Conservation (phyloP, 1,284 basidiomycete genomes). For the Wallemia hederae region DNA sequence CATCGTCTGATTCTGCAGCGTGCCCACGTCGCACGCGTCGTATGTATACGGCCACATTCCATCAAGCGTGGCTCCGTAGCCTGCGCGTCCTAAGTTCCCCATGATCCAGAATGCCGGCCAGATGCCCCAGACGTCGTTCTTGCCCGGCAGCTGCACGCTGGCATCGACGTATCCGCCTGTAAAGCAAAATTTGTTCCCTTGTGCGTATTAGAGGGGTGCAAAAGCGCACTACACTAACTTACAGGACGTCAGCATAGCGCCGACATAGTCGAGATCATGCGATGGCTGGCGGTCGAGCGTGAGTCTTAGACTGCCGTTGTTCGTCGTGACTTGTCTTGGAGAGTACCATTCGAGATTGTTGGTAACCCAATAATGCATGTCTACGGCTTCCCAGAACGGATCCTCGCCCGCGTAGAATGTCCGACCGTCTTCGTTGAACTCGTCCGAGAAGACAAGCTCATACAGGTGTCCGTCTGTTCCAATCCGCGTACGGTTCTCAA, state of each 20-base stretch:
- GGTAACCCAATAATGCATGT: slow-evolving; percentile 54
- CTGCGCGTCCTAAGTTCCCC: slow-evolving; percentile 41
- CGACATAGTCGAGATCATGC: too few species aligned
- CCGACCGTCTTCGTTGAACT: slow-evolving; percentile 49
- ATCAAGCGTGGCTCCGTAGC: slow-evolving; percentile 38
- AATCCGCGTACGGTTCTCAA: slow-evolving; percentile 24
- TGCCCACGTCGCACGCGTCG: slow-evolving; percentile 40
- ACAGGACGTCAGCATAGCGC: too few species aligned
- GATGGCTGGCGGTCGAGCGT: too few species aligned
- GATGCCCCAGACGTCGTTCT: slow-evolving; percentile 31
- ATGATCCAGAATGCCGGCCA: slow-evolving; percentile 65
- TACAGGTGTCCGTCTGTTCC: slow-evolving; percentile 36
- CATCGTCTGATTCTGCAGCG: slow-evolving; percentile 24
- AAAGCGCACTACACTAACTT: too few species aligned
- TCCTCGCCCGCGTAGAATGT: slow-evolving; percentile 31
- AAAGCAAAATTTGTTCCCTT: slow-evolving; percentile 93
- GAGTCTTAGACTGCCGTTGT: slow-evolving; percentile 44
- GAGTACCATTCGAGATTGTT: slow-evolving; percentile 40
- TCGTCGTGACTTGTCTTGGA: slow-evolving; percentile 33
- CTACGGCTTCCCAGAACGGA: slow-evolving; percentile 45
- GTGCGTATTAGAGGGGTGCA: too few species aligned
- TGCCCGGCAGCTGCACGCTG: slow-evolving; percentile 47
- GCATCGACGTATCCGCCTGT: slow-evolving; percentile 45
- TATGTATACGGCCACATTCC: slow-evolving; percentile 46
- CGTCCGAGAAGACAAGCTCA: slow-evolving; percentile 52